Conservation (phyloP, 176 grass and related monocot species). For the Zizania latifolia region DNA sequence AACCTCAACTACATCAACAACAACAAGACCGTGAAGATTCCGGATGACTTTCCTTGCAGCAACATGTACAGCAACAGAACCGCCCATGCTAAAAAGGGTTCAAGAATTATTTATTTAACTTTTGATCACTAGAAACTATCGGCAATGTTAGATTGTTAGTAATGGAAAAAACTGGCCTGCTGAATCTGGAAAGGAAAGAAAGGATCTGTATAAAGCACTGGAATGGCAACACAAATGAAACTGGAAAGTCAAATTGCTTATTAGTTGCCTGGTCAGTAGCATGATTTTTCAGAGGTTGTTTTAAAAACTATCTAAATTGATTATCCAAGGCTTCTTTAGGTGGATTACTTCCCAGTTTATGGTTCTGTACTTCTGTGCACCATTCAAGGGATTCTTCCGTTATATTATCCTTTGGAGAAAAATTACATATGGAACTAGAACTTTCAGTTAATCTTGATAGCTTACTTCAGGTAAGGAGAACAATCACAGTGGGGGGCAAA, state of each 20-base stretch:
- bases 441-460: neutral
- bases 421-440: neutral
- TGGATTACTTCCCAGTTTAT: neutral
- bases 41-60: constrained; percentile 63
- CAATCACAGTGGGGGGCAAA: neutral
- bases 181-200: neutral
- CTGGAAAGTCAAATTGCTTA: neutral
- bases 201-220: neutral
- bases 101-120: neutral
- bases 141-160: neutral
- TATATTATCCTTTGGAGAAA: neutral
- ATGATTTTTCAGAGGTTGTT: neutral
- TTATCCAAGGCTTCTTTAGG: neutral
- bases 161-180: neutral
- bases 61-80: constrained; percentile 91
- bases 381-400: neutral
- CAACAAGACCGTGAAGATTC: constrained; percentile 79
- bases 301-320: neutral
- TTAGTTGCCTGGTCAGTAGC: neutral
- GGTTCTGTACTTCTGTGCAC: neutral
- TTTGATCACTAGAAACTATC: constrained; percentile 1
- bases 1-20: constrained; percentile 99
- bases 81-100: constrained; percentile 69
- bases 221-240: neutral
- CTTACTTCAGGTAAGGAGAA: constrained; percentile 1